A percentile compares a stretch with the other conserved stretches of the same genome.
phyloP scores from a whole-genome alignment of 495 filamentous ascomycete species.

The Neohortaea acidophila region DNA sequence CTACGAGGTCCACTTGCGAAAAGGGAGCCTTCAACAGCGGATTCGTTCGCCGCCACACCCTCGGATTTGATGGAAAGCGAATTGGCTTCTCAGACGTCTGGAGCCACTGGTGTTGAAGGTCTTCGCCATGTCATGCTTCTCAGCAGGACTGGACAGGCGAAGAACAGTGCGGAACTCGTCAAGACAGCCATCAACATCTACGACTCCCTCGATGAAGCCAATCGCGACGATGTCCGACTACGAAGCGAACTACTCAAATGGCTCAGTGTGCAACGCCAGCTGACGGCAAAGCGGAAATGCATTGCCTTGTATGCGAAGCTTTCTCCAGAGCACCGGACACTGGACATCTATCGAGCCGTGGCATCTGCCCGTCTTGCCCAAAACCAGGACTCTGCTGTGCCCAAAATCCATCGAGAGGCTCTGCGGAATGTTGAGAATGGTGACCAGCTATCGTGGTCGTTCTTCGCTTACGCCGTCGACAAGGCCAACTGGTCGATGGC shows the following conservation, averaged over 20 bases:
- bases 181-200: no score
- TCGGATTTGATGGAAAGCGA: no score
- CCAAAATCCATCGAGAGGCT: constrained; percentile 10
- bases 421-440: constrained; percentile 8
- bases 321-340: constrained; percentile 6
- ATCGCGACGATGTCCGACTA: constrained; percentile 7
- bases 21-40: no score
- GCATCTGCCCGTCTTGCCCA: constrained; percentile 4
- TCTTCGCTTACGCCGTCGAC: constrained; percentile 8
- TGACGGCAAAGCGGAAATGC: constrained; percentile 2
- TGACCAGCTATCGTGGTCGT: constrained; percentile 6
- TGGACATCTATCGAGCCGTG: constrained; percentile 6
- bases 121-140: no score
- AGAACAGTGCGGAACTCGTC: no score
- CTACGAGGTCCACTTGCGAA: no score
- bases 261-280: constrained; percentile 10
- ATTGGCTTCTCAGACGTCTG: no score
- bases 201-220: constrained; percentile 3
- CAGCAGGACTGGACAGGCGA: no score
- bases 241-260: constrained; percentile 21
- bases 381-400: not conserved
- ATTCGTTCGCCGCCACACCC: no score
- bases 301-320: constrained; percentile 7
- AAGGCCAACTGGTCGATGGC: constrained; percentile 8
- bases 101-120: no score